Evolutionary conservation across 139 green algal genomes (phyloP).

Genomic region (Chlorokybus atmophyticus): DNA sequence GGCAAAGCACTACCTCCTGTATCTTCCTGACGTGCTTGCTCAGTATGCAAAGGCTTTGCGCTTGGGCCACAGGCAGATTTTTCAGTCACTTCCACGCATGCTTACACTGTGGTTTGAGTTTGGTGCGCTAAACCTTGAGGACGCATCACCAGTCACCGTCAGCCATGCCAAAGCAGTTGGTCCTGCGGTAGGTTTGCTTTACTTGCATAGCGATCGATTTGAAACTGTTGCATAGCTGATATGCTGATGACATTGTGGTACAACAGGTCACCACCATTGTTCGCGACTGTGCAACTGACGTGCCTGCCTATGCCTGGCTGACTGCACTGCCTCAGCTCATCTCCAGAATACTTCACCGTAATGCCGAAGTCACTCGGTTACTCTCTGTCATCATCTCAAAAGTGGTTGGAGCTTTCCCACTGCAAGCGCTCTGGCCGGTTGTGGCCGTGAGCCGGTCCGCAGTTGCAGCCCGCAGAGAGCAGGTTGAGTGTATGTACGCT

Average conservation of each 20-base stretch:
- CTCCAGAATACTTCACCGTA: slow-evolving; percentile 69
- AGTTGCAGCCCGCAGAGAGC: slow-evolving; percentile 33
- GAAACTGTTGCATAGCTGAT: too few relatives aligned
- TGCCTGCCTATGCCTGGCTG: too few relatives aligned
- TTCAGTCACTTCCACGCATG: slow-evolving; percentile 74
- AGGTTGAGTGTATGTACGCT: too few relatives aligned
- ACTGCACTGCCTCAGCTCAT: slow-evolving; percentile 78
- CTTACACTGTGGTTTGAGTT: slow-evolving; percentile 92
- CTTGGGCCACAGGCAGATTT: slow-evolving; percentile 49
- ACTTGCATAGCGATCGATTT: too few relatives aligned
- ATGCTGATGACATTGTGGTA: too few relatives aligned
- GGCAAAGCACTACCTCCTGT: slow-evolving; percentile 45
- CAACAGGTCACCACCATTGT: too few relatives aligned
- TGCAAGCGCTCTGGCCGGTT: slow-evolving; percentile 70
- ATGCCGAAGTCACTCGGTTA: slow-evolving; percentile 44
- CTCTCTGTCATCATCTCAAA: slow-evolving; percentile 39
- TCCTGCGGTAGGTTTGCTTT: too few relatives aligned
- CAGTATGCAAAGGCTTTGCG: slow-evolving; percentile 56
- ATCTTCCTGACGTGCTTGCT: slow-evolving; percentile 43
- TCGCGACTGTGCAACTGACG: too few relatives aligned
- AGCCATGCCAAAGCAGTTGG: too few relatives aligned
- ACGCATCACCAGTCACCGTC: too few relatives aligned
- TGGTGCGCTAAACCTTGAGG: too few relatives aligned
- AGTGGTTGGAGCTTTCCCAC: slow-evolving; percentile 28
- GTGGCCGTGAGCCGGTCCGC: slow-evolving; percentile 54